Base-by-base conservation (phyloP, 2,329 filamentous ascomycete species). In the Penicillium fuscoglaucum region DNA sequence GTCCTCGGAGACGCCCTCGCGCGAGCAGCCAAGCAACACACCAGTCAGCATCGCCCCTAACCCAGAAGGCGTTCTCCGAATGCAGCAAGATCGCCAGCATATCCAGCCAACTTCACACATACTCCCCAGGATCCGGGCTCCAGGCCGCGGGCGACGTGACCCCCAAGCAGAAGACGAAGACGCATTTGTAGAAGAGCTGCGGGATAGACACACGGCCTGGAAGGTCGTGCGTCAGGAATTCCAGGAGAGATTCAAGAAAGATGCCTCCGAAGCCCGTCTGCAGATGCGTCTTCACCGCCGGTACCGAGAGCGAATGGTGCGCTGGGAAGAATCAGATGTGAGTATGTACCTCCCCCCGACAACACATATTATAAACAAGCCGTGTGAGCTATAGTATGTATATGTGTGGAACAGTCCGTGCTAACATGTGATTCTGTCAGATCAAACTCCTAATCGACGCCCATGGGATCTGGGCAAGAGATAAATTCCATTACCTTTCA, bases 271-370 rank as follows among this genome's bases (percentile, higher is more conserved):
- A 58, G 74, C 76, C 6, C 68, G 75, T 33, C 66, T 78, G 58
- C 76, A 78, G 64, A 78, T 78, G 76, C 72, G 76, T 33, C 69
- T 76, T 59, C 62, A 70, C 37, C 75, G 76, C 40, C 63, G 74
- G 44, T 71, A 73, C 45, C 73, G 74, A 53, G 68, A 74, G 52
- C 69, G 73, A 28, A 61, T 67, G 46, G 65, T 69, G 8, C 70
- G 68, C 41, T 78, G 76, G 76, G 74, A 76, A 56, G 73, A 76
- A 59, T 67, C 72, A 55, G 74, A 78, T 77, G 74, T 78, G 74
- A 76, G 75, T 78, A 76, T 67, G 76, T 76, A 68, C 62, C 49
- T 62, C 65, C 19, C 45, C 10, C 10, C 29, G 29, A 29, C 19
- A 47, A 50, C 21, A 33, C 12, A 28, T 21, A 15, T 13, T 44